Percentiles rank a stretch among this genome's conserved stretches.
phyloP scores from a whole-genome alignment of 2,329 filamentous ascomycete species.

The Anthostomella pinea region DNA sequence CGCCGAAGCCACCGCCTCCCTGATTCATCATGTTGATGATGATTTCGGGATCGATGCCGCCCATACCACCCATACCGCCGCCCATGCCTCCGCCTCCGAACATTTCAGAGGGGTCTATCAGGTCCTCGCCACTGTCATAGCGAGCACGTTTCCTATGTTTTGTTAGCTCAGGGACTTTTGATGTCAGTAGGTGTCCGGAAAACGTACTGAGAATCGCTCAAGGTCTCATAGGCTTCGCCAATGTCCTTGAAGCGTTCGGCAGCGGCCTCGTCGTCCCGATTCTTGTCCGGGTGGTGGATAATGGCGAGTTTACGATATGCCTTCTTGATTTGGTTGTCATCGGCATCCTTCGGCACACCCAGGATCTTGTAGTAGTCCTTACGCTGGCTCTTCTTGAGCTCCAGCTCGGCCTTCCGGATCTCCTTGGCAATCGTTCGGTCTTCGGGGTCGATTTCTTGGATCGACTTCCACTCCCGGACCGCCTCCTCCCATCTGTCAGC shows the following conservation, averaged over 20 bases:
- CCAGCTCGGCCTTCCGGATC: conserved; percentile 83
- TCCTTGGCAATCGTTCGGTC: conserved; percentile 81
- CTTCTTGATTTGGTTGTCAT: conserved; percentile 86
- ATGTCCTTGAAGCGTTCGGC: conserved; percentile 97
- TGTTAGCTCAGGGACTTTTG: conserved; percentile 36
- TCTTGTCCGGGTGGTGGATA: conserved; percentile 95
- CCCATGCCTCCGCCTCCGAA: conserved; percentile 62
- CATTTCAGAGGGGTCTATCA: conserved; percentile 85
- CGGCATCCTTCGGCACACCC: conserved; percentile 79
- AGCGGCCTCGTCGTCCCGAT: conserved; percentile 78
- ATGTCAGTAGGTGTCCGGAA: neutral
- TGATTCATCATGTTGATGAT: conserved; percentile 82
- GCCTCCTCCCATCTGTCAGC: conserved; percentile 91
- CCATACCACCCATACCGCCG: conserved; percentile 45
- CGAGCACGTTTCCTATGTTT: conserved; percentile 71
- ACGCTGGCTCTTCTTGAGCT: conserved; percentile 94
- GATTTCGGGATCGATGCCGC: conserved; percentile 73
- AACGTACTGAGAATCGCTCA: conserved; percentile 88
- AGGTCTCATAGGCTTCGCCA: conserved; percentile 91
- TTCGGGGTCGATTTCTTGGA: conserved; percentile 77
- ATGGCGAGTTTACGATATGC: conserved; percentile 95
- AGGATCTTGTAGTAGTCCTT: conserved; percentile 99
- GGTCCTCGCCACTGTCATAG: conserved; percentile 90
- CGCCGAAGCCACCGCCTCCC: conserved; percentile 46
- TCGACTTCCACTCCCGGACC: conserved; percentile 81